Evolutionary conservation across 2,329 filamentous ascomycete species (phyloP), one percentile per base, ranked within the genome.

Genomic region (Aureobasidium sp.): DNA sequence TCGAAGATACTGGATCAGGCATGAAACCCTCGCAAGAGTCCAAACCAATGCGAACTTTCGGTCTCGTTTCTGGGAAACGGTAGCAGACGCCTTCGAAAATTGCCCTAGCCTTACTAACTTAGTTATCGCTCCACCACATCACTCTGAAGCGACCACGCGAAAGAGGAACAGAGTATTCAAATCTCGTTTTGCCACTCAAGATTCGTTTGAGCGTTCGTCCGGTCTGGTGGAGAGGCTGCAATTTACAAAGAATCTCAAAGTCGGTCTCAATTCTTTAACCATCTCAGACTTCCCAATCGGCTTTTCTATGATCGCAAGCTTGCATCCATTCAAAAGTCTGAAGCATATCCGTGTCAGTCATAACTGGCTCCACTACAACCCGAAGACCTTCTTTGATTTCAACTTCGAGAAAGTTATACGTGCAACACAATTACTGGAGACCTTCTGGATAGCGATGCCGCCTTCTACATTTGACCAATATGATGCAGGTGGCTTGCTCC

Each of bases 311-410:
- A 14, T 11, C 8, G 9, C 2, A 2, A 37, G 17, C n/a, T n/a
- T 47, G 4, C 1, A 12, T 14, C 24, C 42, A 1, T 19, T 58
- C 8, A 19, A 12, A 14, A 24, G 15, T 4, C 31, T 58, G 29
- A 58, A 58, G 31, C 54, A 58, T 15, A 35, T 58, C 15, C 54
- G 54, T 17, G 39, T 58, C 15, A 31, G 54, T 14, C 48, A n/a
- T 19, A 37, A 29, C 15, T 19, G 42, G 5, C 31, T 47, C 7
- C 1, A 12, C 5, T 15, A 11, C n/a, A 42, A 44, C 14, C 45
- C 56, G n/a, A n/a, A n/a, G 17, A 42, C 17, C 22, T 3, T 2
- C 2, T 49, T 60, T 11, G 44, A 24, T 5, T 60, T 49, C 56
- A 14, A 48, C 29, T 29, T 48, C 11, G 24, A 60, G 2, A 12